These are phyloP conservation scores for Chondrus crispus DNA, from an alignment of 23 red algal genomes.

Conservation along the genomic window DNA sequence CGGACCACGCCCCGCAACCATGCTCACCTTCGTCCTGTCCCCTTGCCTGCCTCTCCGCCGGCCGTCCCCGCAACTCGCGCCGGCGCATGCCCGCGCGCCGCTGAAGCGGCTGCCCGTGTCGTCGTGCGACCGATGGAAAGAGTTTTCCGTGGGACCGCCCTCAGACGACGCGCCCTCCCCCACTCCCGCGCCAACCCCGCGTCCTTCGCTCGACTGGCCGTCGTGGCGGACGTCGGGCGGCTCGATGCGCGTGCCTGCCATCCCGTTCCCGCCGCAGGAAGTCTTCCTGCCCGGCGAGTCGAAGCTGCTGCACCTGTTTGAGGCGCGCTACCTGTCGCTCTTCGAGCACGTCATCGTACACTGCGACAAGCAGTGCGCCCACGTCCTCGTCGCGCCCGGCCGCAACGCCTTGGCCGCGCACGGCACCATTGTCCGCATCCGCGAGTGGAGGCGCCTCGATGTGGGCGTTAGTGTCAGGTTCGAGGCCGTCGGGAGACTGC, in stretches of 20 bases:
- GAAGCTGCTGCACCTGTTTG: conserved; percentile 49
- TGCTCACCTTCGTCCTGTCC: no score
- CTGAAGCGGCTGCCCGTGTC: neutral
- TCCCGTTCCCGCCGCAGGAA: conserved; percentile 38
- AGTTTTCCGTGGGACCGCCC: neutral
- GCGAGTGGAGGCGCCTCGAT: conserved; percentile 33
- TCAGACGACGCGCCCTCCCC: neutral
- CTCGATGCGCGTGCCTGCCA: conserved; percentile 13
- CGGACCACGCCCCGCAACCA: no score
- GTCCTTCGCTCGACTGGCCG: conserved; percentile 32
- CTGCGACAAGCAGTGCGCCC: conserved; percentile 46
- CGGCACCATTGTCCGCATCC: conserved; percentile 19
- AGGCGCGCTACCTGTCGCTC: conserved; percentile 57
- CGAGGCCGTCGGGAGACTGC: conserved; percentile 24
- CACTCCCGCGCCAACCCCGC: neutral
- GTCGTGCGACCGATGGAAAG: neutral
- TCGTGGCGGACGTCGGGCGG: neutral
- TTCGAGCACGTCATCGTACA: conserved; percentile 44
- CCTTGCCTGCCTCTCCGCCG: neutral
- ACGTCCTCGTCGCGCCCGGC: conserved; percentile 45
- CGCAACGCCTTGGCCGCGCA: conserved; percentile 45
- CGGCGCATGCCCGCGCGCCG: neutral
- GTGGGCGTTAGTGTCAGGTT: conserved; percentile 49
- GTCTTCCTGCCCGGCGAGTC: conserved; percentile 60
- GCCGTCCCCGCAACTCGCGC: neutral